Conservation (phyloP, 306 rosid genomes). For the Quillaja saponaria region DNA sequence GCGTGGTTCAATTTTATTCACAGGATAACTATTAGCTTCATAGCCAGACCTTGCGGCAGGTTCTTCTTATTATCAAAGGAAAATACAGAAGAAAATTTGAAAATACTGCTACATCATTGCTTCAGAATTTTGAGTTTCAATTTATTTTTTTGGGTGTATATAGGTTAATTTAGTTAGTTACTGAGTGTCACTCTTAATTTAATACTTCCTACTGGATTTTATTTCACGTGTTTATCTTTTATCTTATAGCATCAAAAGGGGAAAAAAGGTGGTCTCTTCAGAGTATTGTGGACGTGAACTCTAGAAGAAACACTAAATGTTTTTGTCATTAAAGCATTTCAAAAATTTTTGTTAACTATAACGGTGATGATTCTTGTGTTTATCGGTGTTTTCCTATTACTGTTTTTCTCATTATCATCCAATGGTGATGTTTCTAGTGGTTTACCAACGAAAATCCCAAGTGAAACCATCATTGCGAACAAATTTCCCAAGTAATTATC, state of each 20-base stretch:
- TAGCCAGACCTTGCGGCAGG: not conserved
- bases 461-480: no score
- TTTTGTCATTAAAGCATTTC: slow-evolving; percentile 12
- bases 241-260: not conserved
- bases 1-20: not conserved
- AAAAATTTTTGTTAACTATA: slow-evolving; percentile 7
- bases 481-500: no score
- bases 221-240: not conserved
- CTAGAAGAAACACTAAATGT: slow-evolving; percentile 1
- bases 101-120: not conserved
- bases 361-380: not conserved
- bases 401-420: not conserved
- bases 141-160: not conserved
- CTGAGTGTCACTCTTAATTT: slow-evolving; percentile 5
- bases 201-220: not conserved
- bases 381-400: not conserved
- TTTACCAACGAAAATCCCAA: no score
- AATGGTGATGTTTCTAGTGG: not conserved
- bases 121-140: not conserved
- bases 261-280: slow-evolving; percentile 7
- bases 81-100: slow-evolving; percentile 8
- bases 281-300: slow-evolving; percentile 8
- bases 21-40: slow-evolving; percentile 8
- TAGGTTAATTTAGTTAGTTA: not conserved
- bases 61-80: not conserved